phyloP scores from a whole-genome alignment of 1,284 basidiomycete species.

The Trichosporon sp. region DNA sequence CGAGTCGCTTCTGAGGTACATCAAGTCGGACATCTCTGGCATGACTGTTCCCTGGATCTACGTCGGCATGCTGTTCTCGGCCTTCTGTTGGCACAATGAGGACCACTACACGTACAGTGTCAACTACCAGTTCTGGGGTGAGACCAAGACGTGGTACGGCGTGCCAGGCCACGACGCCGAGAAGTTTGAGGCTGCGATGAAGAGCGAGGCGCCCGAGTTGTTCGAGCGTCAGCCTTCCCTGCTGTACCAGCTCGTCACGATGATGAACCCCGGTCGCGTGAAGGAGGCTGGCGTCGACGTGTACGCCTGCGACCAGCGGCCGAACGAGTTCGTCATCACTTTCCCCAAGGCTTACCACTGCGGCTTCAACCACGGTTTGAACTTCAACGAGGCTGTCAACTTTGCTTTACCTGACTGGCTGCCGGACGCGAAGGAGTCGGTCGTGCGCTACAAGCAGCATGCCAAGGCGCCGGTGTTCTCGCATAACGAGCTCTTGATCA shows the following conservation, averaged over 20 bases:
- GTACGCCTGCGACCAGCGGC: conserved; percentile 89
- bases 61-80: conserved; percentile 98
- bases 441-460: conserved; percentile 80
- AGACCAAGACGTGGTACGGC: conserved; percentile 99
- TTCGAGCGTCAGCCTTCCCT: conserved; percentile 97
- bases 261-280: conserved; percentile 91
- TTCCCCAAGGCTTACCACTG: conserved; percentile 98
- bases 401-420: conserved; percentile 98
- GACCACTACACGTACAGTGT: conserved; percentile 98
- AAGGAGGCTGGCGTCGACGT: conserved; percentile 87
- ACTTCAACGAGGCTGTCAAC: conserved; percentile 99
- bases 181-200: conserved; percentile 94
- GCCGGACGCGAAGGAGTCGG: conserved; percentile 76
- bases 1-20: conserved; percentile 70
- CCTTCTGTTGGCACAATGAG: conserved; percentile 99
- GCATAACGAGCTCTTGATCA: conserved; percentile 92
- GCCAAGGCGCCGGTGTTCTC: conserved; percentile 94
- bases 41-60: conserved; percentile 99
- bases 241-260: conserved; percentile 93
- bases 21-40: conserved; percentile 97
- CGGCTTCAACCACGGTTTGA: conserved; percentile 97
- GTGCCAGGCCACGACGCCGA: conserved; percentile 90
- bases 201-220: conserved; percentile 92
- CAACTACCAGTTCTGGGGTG: conserved; percentile 98
- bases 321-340: conserved; percentile 96